Percentiles rank a stretch among this genome's conserved stretches.
Evolutionary conservation across 306 rosid genomes (phyloP).

Genomic region (Ceratonia siliqua): DNA sequence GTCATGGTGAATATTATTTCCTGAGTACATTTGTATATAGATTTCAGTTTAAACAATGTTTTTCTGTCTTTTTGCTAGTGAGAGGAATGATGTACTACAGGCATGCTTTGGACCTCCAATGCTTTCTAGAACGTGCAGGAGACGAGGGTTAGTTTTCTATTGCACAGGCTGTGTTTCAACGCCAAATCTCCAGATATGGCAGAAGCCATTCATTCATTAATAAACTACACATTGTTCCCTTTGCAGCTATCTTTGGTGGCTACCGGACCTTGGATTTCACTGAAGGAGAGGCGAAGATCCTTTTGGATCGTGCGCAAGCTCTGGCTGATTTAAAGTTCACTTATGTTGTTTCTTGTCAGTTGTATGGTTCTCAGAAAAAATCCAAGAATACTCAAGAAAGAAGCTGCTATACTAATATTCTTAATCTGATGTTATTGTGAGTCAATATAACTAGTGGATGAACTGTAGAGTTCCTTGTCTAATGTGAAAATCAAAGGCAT

Average conservation of each 20-base stretch:
- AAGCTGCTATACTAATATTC: constrained; percentile 55
- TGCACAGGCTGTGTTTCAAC: not conserved
- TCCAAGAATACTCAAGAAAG: constrained; percentile 44
- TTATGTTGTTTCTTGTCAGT: constrained; percentile 73
- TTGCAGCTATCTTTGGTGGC: constrained; percentile 46
- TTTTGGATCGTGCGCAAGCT: constrained; percentile 52
- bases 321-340: constrained; percentile 71
- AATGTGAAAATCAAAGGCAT: constrained; percentile 14
- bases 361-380: constrained; percentile 63
- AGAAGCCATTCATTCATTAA: constrained; percentile 7
- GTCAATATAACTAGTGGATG: constrained; percentile 31
- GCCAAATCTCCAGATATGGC: not conserved
- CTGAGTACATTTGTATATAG: not conserved
- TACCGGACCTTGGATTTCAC: constrained; percentile 30
- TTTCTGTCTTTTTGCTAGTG: constrained; percentile 47
- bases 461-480: not conserved
- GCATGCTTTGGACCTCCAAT: constrained; percentile 58
- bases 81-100: constrained; percentile 80
- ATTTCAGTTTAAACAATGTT: not conserved
- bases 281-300: constrained; percentile 23
- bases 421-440: constrained; percentile 61
- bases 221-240: constrained; percentile 18
- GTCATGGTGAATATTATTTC: constrained; percentile 11
- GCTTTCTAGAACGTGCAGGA: constrained; percentile 50
- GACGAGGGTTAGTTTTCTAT: constrained; percentile 45